Evolutionary conservation across 2,329 filamentous ascomycete species (phyloP).

Genomic region (Alternaria arbusti): DNA sequence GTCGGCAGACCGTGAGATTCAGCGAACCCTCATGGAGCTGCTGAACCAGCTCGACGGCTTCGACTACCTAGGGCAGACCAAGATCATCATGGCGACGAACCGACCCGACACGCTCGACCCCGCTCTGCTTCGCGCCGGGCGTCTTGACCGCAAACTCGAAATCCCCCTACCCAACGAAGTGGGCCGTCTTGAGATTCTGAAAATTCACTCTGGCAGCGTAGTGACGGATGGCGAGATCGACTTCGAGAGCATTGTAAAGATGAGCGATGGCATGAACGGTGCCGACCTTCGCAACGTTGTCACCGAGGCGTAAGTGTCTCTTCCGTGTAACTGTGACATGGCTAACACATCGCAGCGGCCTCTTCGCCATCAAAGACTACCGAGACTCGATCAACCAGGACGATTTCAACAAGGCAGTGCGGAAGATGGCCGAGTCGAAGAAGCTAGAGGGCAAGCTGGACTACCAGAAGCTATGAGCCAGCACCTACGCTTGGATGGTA

Average conservation of each 20-base stretch:
- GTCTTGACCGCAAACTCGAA: constrained; percentile 96
- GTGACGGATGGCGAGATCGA: constrained; percentile 93
- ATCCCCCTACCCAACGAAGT: constrained; percentile 97
- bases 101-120: constrained; percentile 95
- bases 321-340: background rate
- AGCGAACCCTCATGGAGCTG: constrained; percentile 97
- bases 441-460: constrained; percentile 98
- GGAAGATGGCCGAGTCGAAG: constrained; percentile 97
- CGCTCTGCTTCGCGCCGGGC: constrained; percentile 86
- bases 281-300: constrained; percentile 97
- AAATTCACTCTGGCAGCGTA: constrained; percentile 91
- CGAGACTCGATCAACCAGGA: constrained; percentile 96
- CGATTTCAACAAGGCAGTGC: constrained; percentile 98
- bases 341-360: constrained; percentile 64
- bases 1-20: constrained; percentile 96
- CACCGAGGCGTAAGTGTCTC: constrained; percentile 84
- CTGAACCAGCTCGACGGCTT: constrained; percentile 99
- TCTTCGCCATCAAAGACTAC: constrained; percentile 99
- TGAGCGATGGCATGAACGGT: constrained; percentile 98
- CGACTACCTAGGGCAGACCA: constrained; percentile 98
- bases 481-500: background rate
- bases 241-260: constrained; percentile 99
- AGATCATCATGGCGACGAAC: constrained; percentile 99
- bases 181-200: constrained; percentile 92
- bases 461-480: constrained; percentile 82